Evolutionary conservation across 2,329 filamentous ascomycete genomes (phyloP).

Genomic region (Verticillium nubilum): DNA sequence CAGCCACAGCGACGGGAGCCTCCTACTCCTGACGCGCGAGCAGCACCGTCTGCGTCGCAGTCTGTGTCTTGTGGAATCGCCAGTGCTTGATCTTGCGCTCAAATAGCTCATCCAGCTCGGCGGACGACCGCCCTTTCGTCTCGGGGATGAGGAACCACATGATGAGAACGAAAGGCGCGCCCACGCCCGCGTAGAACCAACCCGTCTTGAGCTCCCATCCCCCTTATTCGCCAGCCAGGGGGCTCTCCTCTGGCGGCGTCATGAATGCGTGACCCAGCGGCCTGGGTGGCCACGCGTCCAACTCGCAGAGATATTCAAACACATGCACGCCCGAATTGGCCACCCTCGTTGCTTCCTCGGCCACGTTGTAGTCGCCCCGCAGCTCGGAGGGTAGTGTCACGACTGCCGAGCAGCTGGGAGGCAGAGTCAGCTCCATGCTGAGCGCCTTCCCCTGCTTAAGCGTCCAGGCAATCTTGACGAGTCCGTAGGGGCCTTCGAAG

Average conservation of each 20-base stretch:
- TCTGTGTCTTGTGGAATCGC: constrained; percentile 13
- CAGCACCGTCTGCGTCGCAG: constrained; percentile 6
- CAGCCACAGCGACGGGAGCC: too few species aligned
- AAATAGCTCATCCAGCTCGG: constrained; percentile 21
- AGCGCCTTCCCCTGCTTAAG: neutral
- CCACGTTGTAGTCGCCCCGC: neutral
- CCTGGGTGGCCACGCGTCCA: constrained; percentile 4
- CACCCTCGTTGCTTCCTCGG: neutral
- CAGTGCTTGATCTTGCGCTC: constrained; percentile 19
- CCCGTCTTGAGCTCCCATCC: constrained; percentile 25
- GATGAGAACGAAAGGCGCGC: constrained; percentile 20
- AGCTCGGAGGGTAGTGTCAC: constrained; percentile 5
- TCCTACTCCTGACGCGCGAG: neutral
- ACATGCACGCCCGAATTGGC: constrained; percentile 5
- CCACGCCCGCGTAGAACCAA: constrained; percentile 22
- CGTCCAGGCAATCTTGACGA: constrained; percentile 2
- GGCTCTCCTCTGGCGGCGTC: neutral
- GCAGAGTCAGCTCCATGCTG: constrained; percentile 4
- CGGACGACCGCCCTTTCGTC: constrained; percentile 12
- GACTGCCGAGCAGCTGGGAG: constrained; percentile 4
- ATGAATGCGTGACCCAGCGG: constrained; percentile 1
- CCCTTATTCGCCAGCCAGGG: neutral
- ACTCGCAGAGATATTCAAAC: constrained; percentile 5
- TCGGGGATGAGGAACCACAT: constrained; percentile 16
- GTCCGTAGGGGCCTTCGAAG: constrained; percentile 8